Evolutionary conservation across 148 eudicot species (phyloP).

Genomic region (Suaeda aralocaspica): DNA sequence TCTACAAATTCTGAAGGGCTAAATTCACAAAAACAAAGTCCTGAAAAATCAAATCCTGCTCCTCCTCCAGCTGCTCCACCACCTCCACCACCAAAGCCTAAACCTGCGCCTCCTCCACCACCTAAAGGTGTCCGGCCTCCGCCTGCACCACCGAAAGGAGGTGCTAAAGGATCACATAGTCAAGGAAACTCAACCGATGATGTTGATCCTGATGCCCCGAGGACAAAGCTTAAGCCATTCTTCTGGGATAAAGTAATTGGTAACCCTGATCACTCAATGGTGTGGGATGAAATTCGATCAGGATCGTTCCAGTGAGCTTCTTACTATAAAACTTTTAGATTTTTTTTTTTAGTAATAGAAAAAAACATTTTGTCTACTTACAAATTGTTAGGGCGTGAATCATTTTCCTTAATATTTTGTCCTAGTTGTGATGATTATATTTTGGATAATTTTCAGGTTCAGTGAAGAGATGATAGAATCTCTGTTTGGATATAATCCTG

Average conservation of each 20-base stretch:
- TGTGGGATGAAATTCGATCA: conserved; percentile 61
- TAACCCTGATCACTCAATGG: conserved; percentile 61
- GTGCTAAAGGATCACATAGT: conserved; percentile 33
- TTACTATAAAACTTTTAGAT: not conserved
- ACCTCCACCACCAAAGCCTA: conserved; percentile 52
- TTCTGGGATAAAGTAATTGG: conserved; percentile 71
- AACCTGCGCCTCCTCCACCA: conserved; percentile 65
- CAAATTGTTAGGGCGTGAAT: no score
- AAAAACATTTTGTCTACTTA: no score
- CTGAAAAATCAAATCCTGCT: conserved; percentile 37
- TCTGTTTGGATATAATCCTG: conserved; percentile 49
- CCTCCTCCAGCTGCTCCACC: conserved; percentile 40
- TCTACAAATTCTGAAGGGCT: conserved; percentile 15
- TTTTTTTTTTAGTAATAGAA: no score
- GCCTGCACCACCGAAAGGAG: conserved; percentile 54
- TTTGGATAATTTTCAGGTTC: conserved; percentile 37
- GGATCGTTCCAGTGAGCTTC: conserved; percentile 51
- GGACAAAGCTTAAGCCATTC: conserved; percentile 58
- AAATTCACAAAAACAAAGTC: conserved; percentile 30
- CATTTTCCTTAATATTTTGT: no score
- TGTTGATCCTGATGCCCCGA: conserved; percentile 34
- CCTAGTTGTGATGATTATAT: not conserved
- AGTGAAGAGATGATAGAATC: conserved; percentile 65
- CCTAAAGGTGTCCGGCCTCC: conserved; percentile 53
- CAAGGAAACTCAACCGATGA: conserved; percentile 31